These are phyloP conservation scores for Wickerhamiella nectarea DNA, from an alignment of 805 yeast species.

Conservation along the genomic window DNA sequence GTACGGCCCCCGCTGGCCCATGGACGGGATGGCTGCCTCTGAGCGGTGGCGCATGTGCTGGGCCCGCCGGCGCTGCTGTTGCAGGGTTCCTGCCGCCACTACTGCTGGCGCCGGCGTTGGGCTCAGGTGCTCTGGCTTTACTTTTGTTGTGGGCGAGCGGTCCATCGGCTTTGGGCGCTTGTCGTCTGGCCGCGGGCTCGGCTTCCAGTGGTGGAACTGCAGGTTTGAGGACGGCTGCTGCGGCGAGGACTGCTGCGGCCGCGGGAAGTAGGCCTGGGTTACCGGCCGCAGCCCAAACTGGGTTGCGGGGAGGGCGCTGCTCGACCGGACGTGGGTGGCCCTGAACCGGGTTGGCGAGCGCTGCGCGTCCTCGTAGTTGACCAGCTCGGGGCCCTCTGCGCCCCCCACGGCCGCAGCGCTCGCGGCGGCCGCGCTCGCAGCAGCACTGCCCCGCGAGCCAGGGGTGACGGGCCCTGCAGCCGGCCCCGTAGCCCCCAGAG, in stretches of 20 bases:
- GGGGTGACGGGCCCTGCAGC: too few species aligned
- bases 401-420: slow-evolving; percentile 9
- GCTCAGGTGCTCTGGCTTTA: slow-evolving; percentile 2
- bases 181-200: slow-evolving; percentile 19
- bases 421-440: slow-evolving; percentile 15
- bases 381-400: slow-evolving; percentile 15
- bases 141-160: slow-evolving; percentile 5
- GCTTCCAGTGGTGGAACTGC: slow-evolving; percentile 48
- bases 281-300: slow-evolving; percentile 11
- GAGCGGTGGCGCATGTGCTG: slow-evolving; percentile 12
- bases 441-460: too few species aligned
- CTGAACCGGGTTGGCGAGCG: slow-evolving; percentile 15
- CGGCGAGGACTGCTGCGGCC: slow-evolving; percentile 16
- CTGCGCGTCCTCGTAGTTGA: slow-evolving; percentile 15
- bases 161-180: neutral
- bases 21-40: slow-evolving; percentile 7
- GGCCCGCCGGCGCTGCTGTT: slow-evolving; percentile 3
- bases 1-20: slow-evolving; percentile 11
- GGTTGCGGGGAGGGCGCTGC: slow-evolving; percentile 17
- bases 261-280: slow-evolving; percentile 15
- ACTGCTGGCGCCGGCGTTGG: slow-evolving; percentile 3
- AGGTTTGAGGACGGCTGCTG: slow-evolving; percentile 31
- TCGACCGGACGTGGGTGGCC: slow-evolving; percentile 16
- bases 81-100: slow-evolving; percentile 1
- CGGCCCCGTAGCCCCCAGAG: neutral